Base-by-base conservation (phyloP, 139 green algal species). In the Gonium pectorale region DNA sequence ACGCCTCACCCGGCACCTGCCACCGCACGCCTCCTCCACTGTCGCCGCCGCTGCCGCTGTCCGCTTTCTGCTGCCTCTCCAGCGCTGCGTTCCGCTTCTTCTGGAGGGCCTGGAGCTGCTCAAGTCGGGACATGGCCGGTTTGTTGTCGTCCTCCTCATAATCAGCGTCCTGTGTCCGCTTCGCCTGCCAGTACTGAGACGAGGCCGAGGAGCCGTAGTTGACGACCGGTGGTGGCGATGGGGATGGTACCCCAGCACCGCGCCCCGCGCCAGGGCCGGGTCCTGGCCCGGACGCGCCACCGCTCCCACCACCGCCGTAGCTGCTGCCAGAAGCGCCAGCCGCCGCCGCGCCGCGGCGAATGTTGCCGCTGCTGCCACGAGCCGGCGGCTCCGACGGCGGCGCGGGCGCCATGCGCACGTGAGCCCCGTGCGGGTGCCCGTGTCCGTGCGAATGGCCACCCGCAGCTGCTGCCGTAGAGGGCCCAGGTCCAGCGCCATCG, bases 171-270 rank as follows among this genome's bases (percentile, higher is more conserved):
- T 68, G 35, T 5, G 40, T 51, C 15, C 75, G 75, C 43, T 62
- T 59, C 21, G 41, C 59, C 59, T 82, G 75, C 75, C 75, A 82
- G 59, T 71, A 82, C 56, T 82, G 75, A 22, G 75, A 82, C 5
- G 75, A 69, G 19, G 75, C 56, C 6, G 75, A 82, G 24, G 73
- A 54, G 11, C 54, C 73, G 35, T 41, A 54, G 27, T 49, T 49
- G 37, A 66, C 54, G 22, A 41, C 24, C 46, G 49, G 52, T 17
- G 35, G 29, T 22, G 70, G 46, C 31, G 46, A 7, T 31, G 31
- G 3, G 11, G 52, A 35, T n/a, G 68, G 68, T 24, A 40, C 40
- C 38, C 67, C 67, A 9, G 19, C 13, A 31, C 67, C 67, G 24
- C 22, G 37, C 67, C 43, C 38, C 35, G 22, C 11, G 24, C 62